phyloP scores from a whole-genome alignment of 192 early-diverging fungal genomes.

The Backusella liffmaniae region DNA sequence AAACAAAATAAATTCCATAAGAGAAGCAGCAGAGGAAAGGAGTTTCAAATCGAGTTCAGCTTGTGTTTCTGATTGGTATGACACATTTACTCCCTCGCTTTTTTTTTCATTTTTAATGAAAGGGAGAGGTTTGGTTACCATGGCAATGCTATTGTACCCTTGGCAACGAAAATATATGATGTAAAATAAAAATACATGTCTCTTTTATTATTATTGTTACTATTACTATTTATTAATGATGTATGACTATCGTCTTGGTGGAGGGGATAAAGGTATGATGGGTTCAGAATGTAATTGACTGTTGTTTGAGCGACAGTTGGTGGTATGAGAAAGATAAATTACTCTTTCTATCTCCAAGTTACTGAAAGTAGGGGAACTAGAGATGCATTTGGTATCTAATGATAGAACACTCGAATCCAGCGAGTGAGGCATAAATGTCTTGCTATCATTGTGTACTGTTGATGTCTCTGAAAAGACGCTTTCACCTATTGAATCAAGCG shows the following conservation, averaged over 20 bases:
- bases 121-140: background rate
- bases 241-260: background rate
- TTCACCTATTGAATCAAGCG: background rate
- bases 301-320: background rate
- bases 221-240: background rate
- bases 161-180: background rate
- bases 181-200: background rate
- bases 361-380: background rate
- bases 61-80: background rate
- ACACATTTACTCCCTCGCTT: background rate
- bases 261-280: background rate
- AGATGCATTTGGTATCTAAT: background rate
- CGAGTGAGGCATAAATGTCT: background rate
- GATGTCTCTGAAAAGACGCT: background rate
- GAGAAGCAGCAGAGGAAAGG: background rate
- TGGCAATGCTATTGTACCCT: background rate
- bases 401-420: background rate
- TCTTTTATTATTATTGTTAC: background rate
- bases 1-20: background rate
- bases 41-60: background rate
- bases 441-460: background rate
- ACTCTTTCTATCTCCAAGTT: background rate
- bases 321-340: background rate
- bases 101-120: background rate
- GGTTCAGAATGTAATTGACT: background rate